Percentiles rank a stretch among this genome's conserved stretches.
Conservation (phyloP, 176 grass and related monocot genomes). For the Raddia distichophylla region DNA sequence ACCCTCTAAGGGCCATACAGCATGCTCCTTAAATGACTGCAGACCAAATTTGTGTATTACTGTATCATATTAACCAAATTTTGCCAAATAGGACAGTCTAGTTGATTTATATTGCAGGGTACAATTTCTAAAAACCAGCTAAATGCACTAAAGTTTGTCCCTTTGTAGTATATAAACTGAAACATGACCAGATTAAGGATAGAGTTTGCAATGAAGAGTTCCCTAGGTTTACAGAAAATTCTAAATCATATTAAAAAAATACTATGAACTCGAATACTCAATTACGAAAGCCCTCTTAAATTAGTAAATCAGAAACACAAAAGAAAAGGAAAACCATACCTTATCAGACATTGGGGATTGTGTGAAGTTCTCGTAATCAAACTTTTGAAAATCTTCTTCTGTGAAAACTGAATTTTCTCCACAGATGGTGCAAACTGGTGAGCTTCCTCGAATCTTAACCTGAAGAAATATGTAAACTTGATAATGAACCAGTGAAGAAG, state of each 20-base stretch:
- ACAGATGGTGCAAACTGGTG: slow-evolving; percentile 65
- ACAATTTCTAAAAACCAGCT: background rate
- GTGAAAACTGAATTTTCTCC: slow-evolving; percentile 66
- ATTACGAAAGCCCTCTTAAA: background rate
- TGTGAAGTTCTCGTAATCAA: slow-evolving; percentile 93
- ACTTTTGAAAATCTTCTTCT: slow-evolving; percentile 64
- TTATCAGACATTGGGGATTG: slow-evolving; percentile 92
- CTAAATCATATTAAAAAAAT: background rate
- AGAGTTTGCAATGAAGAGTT: slow-evolving; percentile 1
- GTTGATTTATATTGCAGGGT: background rate
- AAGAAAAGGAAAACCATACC: slow-evolving; percentile 49
- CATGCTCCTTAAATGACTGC: background rate
- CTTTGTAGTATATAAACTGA: background rate
- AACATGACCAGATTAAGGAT: background rate
- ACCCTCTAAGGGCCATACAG: background rate
- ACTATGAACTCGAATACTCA: no score
- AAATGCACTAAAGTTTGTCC: background rate
- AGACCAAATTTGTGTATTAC: background rate
- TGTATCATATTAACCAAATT: background rate
- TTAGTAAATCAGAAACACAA: background rate
- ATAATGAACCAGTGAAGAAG: background rate
- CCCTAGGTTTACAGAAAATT: background rate
- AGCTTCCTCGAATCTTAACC: slow-evolving; percentile 91
- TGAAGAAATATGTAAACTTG: slow-evolving; percentile 35
- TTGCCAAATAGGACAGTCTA: background rate